Percentiles rank a stretch among this genome's conserved stretches.
Conservation (phyloP, 1,139 yeast genomes). For the Yarrowia galli region DNA sequence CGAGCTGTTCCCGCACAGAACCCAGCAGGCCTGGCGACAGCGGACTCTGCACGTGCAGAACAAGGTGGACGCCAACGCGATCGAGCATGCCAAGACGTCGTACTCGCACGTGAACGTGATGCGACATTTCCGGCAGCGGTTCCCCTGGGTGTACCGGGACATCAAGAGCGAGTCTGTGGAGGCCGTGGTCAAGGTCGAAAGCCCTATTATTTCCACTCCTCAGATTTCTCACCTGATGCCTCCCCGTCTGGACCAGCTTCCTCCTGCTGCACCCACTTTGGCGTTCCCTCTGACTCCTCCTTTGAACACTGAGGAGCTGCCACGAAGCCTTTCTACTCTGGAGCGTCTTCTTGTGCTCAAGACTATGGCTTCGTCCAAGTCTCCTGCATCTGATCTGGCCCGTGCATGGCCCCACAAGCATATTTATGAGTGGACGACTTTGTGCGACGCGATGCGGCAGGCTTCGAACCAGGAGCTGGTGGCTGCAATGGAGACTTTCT, state of each 20-base stretch:
- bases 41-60: constrained; percentile 31
- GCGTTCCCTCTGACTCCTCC: constrained; percentile 34
- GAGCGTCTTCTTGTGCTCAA: constrained; percentile 11
- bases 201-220: background rate
- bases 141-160: constrained; percentile 30
- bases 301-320: constrained; percentile 24
- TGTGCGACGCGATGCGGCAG: background rate
- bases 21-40: constrained; percentile 38
- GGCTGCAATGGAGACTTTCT: constrained; percentile 5
- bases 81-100: constrained; percentile 2
- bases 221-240: background rate
- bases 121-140: constrained; percentile 19
- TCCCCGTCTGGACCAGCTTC: constrained; percentile 17
- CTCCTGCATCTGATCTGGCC: background rate
- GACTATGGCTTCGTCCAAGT: constrained; percentile 5
- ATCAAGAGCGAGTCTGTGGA: constrained; percentile 2
- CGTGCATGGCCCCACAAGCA: constrained; percentile 9
- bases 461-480: constrained; percentile 9
- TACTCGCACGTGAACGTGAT: constrained; percentile 4
- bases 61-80: constrained; percentile 1
- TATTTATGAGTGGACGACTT: constrained; percentile 2
- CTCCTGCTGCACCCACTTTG: background rate
- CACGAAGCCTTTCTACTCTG: constrained; percentile 5
- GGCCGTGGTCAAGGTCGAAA: constrained; percentile 1
- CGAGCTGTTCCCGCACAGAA: constrained; percentile 29